Conservation (phyloP, 2,329 filamentous ascomycete species). For the Lomentospora prolificans region DNA sequence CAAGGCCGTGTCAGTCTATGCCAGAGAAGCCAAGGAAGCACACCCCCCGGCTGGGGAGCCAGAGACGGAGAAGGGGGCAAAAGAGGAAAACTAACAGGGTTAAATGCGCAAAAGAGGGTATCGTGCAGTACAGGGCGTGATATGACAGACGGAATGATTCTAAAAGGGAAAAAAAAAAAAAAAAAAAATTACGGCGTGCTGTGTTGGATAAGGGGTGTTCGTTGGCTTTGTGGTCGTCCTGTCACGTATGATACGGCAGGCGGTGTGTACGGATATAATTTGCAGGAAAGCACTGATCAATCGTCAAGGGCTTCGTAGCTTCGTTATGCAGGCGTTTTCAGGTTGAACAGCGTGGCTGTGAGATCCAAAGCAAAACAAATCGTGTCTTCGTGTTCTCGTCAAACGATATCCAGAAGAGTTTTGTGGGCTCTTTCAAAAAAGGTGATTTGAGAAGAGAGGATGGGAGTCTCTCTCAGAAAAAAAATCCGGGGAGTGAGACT, state of each 20-base stretch:
- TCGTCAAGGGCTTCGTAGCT: slow-evolving; percentile 4
- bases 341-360: background rate
- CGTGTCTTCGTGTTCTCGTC: background rate
- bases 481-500: slow-evolving; percentile 7
- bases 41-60: background rate
- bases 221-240: background rate
- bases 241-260: background rate
- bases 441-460: background rate
- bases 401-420: background rate
- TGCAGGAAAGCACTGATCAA: background rate
- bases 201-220: background rate
- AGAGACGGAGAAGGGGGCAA: background rate
- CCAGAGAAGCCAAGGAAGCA: background rate
- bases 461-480: slow-evolving; percentile 1
- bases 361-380: slow-evolving; percentile 1
- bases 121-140: slow-evolving; percentile 1
- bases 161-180: background rate
- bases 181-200: background rate
- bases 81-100: background rate
- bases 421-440: slow-evolving; percentile 4
- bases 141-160: background rate
- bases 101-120: slow-evolving; percentile 1
- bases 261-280: slow-evolving; percentile 1
- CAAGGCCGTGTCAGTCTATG: background rate
- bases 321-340: slow-evolving; percentile 3